Evolutionary conservation across 257 asterid species (phyloP).

Genomic region (Mitragyna speciosa): DNA sequence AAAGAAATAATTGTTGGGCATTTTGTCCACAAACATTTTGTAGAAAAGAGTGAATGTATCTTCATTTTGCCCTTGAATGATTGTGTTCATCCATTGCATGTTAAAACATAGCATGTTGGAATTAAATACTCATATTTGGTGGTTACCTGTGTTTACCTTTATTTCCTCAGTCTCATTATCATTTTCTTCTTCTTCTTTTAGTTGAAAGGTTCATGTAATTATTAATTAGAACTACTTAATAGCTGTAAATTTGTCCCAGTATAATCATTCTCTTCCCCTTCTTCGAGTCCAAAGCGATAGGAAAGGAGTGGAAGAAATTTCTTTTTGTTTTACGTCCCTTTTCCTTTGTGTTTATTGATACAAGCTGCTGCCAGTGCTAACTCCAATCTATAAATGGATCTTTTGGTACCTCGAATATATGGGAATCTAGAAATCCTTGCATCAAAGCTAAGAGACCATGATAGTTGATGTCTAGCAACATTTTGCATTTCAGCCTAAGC

Average conservation of each 20-base stretch:
- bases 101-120: not conserved
- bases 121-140: not conserved
- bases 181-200: not conserved
- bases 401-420: not conserved
- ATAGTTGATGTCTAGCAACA: not conserved
- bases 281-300: not conserved
- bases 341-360: not conserved
- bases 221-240: not conserved
- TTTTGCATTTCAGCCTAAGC: no score
- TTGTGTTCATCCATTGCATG: not conserved
- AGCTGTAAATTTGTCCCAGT: not conserved
- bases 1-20: slow-evolving; percentile 18
- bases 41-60: not conserved
- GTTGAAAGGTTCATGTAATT: not conserved
- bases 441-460: not conserved
- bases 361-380: not conserved
- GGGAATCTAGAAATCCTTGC: not conserved
- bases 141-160: not conserved
- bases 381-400: not conserved
- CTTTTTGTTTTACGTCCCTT: not conserved
- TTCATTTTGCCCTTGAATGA: not conserved
- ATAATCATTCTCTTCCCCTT: not conserved
- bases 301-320: not conserved
- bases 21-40: not conserved
- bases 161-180: not conserved